Conservation (phyloP, 306 rosid genomes). For the Vigna angularis region DNA sequence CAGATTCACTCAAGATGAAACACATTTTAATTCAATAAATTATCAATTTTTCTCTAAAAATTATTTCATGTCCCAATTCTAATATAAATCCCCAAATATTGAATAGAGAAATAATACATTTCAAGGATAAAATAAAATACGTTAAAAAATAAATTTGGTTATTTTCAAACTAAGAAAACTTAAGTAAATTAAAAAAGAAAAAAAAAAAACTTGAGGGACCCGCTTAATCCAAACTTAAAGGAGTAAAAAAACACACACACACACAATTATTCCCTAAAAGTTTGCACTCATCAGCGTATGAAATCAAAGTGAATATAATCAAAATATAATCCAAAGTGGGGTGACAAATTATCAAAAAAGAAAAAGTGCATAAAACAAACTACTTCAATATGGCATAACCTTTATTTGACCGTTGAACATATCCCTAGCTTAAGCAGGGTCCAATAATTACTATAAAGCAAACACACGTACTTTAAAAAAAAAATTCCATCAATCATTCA, state of each 20-base stretch:
- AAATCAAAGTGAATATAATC: not conserved
- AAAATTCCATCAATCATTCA: not conserved
- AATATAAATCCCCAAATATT: not conserved
- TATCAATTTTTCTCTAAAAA: too few relatives aligned
- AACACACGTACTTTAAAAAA: not conserved
- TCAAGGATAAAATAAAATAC: too few relatives aligned
- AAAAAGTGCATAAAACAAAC: constrained; percentile 18
- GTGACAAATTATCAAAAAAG: not conserved
- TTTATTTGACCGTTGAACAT: constrained; percentile 25
- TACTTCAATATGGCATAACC: not conserved
- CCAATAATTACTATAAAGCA: constrained; percentile 23
- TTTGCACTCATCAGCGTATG: not conserved
- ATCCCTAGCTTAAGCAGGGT: not conserved
- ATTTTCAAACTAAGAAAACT: too few relatives aligned
- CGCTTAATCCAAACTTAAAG: not conserved
- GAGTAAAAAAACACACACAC: not conserved
- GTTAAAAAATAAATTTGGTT: too few relatives aligned
- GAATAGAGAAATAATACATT: too few relatives aligned
- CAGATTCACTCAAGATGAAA: not conserved
- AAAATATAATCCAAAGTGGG: not conserved
- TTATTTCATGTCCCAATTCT: not conserved
- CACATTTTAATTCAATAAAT: not conserved
- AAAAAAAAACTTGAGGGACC: not conserved
- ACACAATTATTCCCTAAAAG: constrained; percentile 1
- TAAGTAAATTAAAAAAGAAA: too few relatives aligned